These are phyloP conservation scores for Fusarium sp. DNA, from an alignment of 2,329 filamentous ascomycete genomes.

Conservation along the genomic window DNA sequence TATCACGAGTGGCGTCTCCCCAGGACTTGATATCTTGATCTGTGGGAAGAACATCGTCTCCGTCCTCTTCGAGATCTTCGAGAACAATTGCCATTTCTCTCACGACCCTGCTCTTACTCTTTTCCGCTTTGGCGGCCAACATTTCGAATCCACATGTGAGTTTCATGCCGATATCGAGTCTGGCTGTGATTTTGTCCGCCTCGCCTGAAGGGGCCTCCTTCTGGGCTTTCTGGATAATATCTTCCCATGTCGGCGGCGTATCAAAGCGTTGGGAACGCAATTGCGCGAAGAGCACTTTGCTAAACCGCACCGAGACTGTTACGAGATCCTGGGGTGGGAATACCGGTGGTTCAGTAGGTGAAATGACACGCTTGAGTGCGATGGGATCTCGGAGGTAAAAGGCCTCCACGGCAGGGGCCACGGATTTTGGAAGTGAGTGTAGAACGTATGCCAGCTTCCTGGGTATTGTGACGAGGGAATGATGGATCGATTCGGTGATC, in stretches of 20 bases:
- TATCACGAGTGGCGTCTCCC: constrained; percentile 72
- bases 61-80: constrained; percentile 79
- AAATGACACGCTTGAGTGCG: constrained; percentile 75
- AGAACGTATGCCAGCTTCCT: constrained; percentile 85
- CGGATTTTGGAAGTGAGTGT: constrained; percentile 78
- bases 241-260: constrained; percentile 67
- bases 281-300: constrained; percentile 90
- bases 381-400: constrained; percentile 93
- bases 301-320: constrained; percentile 83
- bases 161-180: constrained; percentile 86
- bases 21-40: constrained; percentile 80
- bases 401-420: constrained; percentile 87
- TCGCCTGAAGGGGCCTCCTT: constrained; percentile 28
- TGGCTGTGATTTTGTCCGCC: constrained; percentile 37
- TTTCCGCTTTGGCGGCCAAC: constrained; percentile 75
- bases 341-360: constrained; percentile 62
- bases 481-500: constrained; percentile 81
- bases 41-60: constrained; percentile 73
- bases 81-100: constrained; percentile 83
- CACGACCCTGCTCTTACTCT: constrained; percentile 75
- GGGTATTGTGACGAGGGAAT: constrained; percentile 79
- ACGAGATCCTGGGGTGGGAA: constrained; percentile 87
- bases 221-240: constrained; percentile 40
- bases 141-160: constrained; percentile 92
- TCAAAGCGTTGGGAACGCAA: constrained; percentile 87